phyloP scores from a whole-genome alignment of 805 yeast genomes.

The Nakazawaea pomicola region DNA sequence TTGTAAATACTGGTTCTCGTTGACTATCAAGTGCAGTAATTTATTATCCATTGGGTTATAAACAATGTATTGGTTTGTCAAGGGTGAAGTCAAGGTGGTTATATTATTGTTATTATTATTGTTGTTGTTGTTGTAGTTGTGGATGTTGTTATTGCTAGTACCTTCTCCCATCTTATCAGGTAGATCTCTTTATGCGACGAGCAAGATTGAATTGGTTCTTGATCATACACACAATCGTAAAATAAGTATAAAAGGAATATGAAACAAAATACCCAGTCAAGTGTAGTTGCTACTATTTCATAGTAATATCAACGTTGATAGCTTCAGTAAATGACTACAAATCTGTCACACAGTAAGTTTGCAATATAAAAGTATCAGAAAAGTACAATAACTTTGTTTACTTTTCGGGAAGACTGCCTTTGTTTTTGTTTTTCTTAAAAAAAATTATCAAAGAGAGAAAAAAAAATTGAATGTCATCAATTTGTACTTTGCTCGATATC shows the following conservation, averaged over 20 bases:
- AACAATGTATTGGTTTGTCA: slow-evolving; percentile 3
- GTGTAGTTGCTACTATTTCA: not conserved
- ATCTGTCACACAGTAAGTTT: no score
- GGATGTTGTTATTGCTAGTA: not conserved
- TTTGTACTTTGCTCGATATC: not conserved
- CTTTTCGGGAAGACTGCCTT: no score
- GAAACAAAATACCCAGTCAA: no score
- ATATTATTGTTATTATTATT: slow-evolving; percentile 1
- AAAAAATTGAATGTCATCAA: not conserved
- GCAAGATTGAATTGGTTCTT: no score
- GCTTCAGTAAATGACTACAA: no score
- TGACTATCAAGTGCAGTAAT: slow-evolving; percentile 9
- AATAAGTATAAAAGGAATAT: no score
- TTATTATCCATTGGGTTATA: slow-evolving; percentile 12
- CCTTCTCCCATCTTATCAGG: no score
- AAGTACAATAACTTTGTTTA: no score
- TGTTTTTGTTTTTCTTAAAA: slow-evolving; percentile 4
- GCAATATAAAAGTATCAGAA: no score
- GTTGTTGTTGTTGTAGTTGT: not conserved
- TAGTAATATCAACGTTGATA: not conserved
- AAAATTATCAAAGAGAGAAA: not conserved
- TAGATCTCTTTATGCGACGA: no score
- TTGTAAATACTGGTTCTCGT: slow-evolving; percentile 10
- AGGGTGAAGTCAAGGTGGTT: slow-evolving; percentile 7
- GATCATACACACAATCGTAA: no score